phyloP scores from a whole-genome alignment of 2,329 filamentous ascomycete species.

The Colletotrichum eremochloae region DNA sequence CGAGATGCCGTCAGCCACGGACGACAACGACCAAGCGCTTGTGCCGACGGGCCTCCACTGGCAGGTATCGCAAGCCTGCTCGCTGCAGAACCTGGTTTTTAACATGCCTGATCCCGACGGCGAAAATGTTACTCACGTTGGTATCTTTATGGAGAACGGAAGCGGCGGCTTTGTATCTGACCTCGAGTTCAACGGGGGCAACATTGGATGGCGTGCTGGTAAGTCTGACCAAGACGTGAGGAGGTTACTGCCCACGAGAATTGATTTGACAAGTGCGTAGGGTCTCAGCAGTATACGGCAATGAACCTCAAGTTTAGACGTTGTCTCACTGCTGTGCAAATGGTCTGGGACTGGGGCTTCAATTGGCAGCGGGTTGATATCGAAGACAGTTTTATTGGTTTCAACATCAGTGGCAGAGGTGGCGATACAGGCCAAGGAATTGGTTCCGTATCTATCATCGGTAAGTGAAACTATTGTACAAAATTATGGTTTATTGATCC shows the following conservation, averaged over 20 bases:
- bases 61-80: slow-evolving; percentile 71
- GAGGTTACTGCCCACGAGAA: too few relatives aligned
- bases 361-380: slow-evolving; percentile 63
- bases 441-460: too few relatives aligned
- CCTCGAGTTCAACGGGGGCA: slow-evolving; percentile 74
- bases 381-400: slow-evolving; percentile 45
- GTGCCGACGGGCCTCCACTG: slow-evolving; percentile 68
- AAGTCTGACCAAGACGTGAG: too few relatives aligned
- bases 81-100: slow-evolving; percentile 63
- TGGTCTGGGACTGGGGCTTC: slow-evolving; percentile 74
- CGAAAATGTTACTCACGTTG: slow-evolving; percentile 49
- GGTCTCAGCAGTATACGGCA: slow-evolving; percentile 74
- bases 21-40: slow-evolving; percentile 44
- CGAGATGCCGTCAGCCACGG: slow-evolving; percentile 58
- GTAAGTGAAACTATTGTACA: too few relatives aligned
- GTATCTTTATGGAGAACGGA: slow-evolving; percentile 51
- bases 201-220: slow-evolving; percentile 64
- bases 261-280: slow-evolving; percentile 45
- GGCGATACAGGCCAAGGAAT: slow-evolving; percentile 48
- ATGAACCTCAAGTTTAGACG: slow-evolving; percentile 47
- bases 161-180: slow-evolving; percentile 64
- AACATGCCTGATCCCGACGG: background rate
- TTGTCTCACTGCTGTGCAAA: slow-evolving; percentile 55
- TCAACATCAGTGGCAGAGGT: slow-evolving; percentile 49
- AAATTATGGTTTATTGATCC: too few relatives aligned